phyloP scores from a whole-genome alignment of 176 grass and related monocot genomes.

The Stipa capillata region DNA sequence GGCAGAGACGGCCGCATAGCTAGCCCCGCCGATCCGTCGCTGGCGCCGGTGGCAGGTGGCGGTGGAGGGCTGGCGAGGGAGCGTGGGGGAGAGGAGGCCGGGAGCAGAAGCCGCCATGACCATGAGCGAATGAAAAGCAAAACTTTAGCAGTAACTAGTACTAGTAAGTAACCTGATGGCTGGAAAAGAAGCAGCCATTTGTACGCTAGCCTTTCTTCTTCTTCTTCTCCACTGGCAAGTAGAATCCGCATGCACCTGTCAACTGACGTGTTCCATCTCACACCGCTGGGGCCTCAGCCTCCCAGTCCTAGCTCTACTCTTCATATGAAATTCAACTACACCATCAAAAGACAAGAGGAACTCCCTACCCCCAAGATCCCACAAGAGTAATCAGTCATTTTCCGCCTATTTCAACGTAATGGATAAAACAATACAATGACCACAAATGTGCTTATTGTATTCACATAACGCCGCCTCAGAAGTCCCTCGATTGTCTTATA shows the following conservation, averaged over 20 bases:
- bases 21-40: not conserved
- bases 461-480: too few relatives aligned
- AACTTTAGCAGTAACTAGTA: not conserved
- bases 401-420: too few relatives aligned
- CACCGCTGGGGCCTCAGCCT: too few relatives aligned
- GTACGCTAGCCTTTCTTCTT: not conserved
- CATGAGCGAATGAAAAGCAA: too few relatives aligned
- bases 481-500: too few relatives aligned
- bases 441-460: too few relatives aligned
- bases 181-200: not conserved
- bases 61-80: not conserved
- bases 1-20: slow-evolving; percentile 1
- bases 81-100: not conserved
- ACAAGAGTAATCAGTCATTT: too few relatives aligned
- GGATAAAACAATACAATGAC: too few relatives aligned
- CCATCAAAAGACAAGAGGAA: too few relatives aligned
- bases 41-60: not conserved
- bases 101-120: slow-evolving; percentile 30
- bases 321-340: too few relatives aligned
- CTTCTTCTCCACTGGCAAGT: not conserved
- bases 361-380: too few relatives aligned
- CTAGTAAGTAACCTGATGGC: not conserved
- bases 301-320: too few relatives aligned
- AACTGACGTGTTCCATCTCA: slow-evolving; percentile 19
- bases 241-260: not conserved